Base-by-base conservation (phyloP, 2,329 filamentous ascomycete genomes). In the Scytalidium lignicola region DNA sequence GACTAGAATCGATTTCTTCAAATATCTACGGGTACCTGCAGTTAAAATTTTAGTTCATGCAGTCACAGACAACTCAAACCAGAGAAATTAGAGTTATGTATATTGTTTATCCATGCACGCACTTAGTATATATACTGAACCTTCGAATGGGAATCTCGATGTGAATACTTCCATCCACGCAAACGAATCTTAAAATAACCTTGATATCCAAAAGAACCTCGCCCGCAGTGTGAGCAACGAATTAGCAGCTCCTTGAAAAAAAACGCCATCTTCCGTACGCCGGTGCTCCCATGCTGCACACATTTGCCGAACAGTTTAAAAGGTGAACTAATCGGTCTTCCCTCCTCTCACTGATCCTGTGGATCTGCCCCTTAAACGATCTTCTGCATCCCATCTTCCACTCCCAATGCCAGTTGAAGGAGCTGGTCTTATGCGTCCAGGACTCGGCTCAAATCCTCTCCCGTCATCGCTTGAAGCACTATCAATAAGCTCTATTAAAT, bases 401-500 rank as follows among this genome's bases (percentile, higher is more conserved):
- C 51, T 61, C 3, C 58, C 56, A 32, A 46, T 46, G 21, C 21
- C 32, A 13, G 26, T 23, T 44, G 51, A 50, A 2, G 55, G 52
- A n/a, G 48, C 41, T 20, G 49, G 48, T 28, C 59, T 53, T 2
- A 51, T 32, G 23, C 51, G 49, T 3, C 56, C 52, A 19, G 57
- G 55, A 48, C 41, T 56, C n/a, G 60, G 21, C 32, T 64, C 64
- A 47, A 64, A 63, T 1, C 59, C 55, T 20, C 63, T 55, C 15
- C 74, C 76, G 53, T 82, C 79, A 46, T 82, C 78, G 59, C 76
- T 78, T 19, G 72, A 71, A 19, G 78, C 73, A 18, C 75, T 74
- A 60, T 88, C 83, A 18, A 81, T 76, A 52, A 90, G 71, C 64
- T 90, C 86, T 61, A 90, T 90, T 39, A 89, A 66, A 65, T 90